These are phyloP conservation scores for Exophiala sp. DNA, from an alignment of 2,329 filamentous ascomycete species.

Conservation along the genomic window DNA sequence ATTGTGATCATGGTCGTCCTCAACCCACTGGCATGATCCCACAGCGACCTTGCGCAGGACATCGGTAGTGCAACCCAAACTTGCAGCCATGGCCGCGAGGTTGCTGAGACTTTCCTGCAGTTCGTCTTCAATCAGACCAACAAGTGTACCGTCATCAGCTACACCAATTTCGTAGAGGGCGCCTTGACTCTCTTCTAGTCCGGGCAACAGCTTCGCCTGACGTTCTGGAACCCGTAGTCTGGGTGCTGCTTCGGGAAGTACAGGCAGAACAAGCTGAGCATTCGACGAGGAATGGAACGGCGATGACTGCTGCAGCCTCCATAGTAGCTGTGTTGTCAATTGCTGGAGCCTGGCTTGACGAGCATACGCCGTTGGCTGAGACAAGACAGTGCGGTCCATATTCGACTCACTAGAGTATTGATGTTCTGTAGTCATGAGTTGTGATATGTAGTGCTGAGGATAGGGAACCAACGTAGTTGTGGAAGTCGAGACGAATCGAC, in stretches of 20 bases:
- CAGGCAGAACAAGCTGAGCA: constrained; percentile 66
- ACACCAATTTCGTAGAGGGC: constrained; percentile 96
- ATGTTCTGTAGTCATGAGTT: constrained; percentile 28
- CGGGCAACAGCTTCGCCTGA: constrained; percentile 56
- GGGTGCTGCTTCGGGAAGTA: constrained; percentile 58
- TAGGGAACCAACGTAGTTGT: constrained; percentile 43
- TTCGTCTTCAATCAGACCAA: constrained; percentile 83
- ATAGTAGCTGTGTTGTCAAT: constrained; percentile 87
- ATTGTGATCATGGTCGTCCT: constrained; percentile 18
- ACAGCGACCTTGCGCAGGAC: constrained; percentile 77
- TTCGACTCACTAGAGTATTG: constrained; percentile 10
- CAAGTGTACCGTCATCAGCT: constrained; percentile 83
- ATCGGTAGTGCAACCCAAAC: constrained; percentile 78
- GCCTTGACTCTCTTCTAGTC: constrained; percentile 85
- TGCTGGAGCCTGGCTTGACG: constrained; percentile 82
- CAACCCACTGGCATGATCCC: constrained; percentile 64
- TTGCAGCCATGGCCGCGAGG: constrained; percentile 83
- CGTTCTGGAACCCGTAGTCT: constrained; percentile 53
- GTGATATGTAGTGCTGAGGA: constrained; percentile 30
- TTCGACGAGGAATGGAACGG: constrained; percentile 79
- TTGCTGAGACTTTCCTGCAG: constrained; percentile 85
- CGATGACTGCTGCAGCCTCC: constrained; percentile 91
- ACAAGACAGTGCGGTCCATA: constrained; percentile 34
- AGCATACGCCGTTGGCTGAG: constrained; percentile 55
- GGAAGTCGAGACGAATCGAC: constrained; percentile 65